These are phyloP conservation scores for Microdochium bolleyi DNA, from an alignment of 2,329 filamentous ascomycete species.

Conservation along the genomic window DNA sequence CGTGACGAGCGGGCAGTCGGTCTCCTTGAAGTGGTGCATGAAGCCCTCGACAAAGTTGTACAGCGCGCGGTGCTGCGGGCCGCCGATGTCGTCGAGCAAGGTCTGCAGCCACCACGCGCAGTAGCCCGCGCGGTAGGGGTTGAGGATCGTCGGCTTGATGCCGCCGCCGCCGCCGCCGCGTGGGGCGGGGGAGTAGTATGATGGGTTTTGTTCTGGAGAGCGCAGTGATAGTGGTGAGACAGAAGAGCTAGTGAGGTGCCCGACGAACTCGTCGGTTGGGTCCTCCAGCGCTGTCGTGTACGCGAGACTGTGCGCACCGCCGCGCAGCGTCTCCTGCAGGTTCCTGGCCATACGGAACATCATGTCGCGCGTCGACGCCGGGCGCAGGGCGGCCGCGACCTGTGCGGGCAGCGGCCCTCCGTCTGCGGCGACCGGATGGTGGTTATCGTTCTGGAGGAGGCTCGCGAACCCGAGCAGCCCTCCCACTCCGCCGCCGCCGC, in stretches of 20 bases:
- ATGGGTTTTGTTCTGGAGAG: no score
- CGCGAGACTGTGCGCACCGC: neutral
- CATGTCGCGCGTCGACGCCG: neutral
- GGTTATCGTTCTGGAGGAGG: neutral
- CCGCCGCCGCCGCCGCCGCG: neutral
- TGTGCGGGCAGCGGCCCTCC: neutral
- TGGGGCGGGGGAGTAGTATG: no score
- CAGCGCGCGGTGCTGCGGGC: neutral
- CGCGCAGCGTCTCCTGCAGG: neutral
- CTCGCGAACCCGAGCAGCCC: neutral
- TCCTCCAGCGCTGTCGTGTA: neutral
- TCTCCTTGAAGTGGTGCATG: neutral
- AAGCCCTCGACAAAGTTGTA: neutral
- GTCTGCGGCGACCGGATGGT: neutral
- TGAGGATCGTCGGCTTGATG: neutral
- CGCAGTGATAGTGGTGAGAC: no score
- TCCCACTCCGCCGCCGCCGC: neutral
- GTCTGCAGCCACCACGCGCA: neutral
- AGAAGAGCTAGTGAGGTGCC: neutral
- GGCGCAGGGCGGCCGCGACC: neutral
- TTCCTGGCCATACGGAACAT: neutral
- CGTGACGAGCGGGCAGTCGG: neutral
- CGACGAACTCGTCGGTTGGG: neutral
- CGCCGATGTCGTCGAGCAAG: neutral
- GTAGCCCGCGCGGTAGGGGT: neutral